Percentiles rank a stretch among this genome's conserved stretches.
Conservation (phyloP, 1,284 basidiomycete species). For the Afroboletus lepidellus region DNA sequence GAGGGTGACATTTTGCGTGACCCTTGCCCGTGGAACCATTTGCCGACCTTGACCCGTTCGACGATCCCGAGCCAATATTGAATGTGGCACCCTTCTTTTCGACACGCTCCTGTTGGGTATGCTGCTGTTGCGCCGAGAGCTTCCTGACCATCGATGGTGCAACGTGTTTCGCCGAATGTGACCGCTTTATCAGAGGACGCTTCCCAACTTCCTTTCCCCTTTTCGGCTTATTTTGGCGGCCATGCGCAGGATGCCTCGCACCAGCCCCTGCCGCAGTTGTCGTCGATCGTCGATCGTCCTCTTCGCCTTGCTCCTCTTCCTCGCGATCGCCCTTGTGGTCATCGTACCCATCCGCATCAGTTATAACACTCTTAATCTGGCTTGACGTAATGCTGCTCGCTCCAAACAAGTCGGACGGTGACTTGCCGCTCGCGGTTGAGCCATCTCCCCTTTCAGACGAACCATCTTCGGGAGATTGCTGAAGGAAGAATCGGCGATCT, state of each 20-base stretch:
- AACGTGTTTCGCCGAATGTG: conserved; percentile 32
- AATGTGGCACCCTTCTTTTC: conserved; percentile 41
- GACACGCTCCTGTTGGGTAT: conserved; percentile 13
- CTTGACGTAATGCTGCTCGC: conserved; percentile 41
- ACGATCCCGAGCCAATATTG: conserved; percentile 57
- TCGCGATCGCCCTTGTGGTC: conserved; percentile 16
- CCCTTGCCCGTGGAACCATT: conserved; percentile 22
- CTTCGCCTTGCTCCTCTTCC: conserved; percentile 15
- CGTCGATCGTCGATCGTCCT: conserved; percentile 27
- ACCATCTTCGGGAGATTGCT: conserved; percentile 42
- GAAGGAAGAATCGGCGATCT: conserved; percentile 45
- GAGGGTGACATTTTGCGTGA: background rate
- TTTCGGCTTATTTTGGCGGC: conserved; percentile 29
- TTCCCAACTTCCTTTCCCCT: conserved; percentile 34
- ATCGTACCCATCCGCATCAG: conserved; percentile 22
- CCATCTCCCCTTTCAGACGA: conserved; percentile 34
- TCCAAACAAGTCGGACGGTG: conserved; percentile 33
- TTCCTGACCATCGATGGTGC: conserved; percentile 30
- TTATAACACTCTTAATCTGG: conserved; percentile 33
- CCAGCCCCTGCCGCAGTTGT: conserved; percentile 12
- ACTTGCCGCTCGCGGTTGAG: conserved; percentile 32
- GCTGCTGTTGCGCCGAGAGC: conserved; percentile 25
- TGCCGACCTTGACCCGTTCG: conserved; percentile 46
- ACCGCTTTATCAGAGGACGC: conserved; percentile 26
- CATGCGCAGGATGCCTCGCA: conserved; percentile 6